Percentiles rank a stretch among this genome's conserved stretches.
These are phyloP conservation scores for Stylosanthes scabra DNA, from an alignment of 331 rosid genomes.

Conservation along the genomic window DNA sequence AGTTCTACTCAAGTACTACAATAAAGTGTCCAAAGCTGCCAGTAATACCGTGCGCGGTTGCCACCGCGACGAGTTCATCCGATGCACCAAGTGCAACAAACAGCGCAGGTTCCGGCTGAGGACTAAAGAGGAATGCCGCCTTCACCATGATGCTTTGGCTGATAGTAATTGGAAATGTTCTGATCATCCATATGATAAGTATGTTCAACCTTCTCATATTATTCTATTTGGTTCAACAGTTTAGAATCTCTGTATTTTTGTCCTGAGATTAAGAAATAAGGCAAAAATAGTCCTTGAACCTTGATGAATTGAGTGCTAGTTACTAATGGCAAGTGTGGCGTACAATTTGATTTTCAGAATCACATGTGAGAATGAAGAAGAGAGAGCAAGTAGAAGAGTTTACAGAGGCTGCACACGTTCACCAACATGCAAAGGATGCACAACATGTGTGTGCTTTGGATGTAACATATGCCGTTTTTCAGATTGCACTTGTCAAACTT, in stretches of 20 bases:
- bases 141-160: constrained; percentile 79
- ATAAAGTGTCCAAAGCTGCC: constrained; percentile 56
- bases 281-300: background rate
- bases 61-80: constrained; percentile 79
- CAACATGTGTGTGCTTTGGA: constrained; percentile 97
- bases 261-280: too few relatives aligned
- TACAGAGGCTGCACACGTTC: constrained; percentile 86
- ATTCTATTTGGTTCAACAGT: background rate
- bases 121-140: constrained; percentile 72
- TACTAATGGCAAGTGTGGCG: background rate
- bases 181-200: constrained; percentile 80
- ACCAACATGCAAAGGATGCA: constrained; percentile 95
- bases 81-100: constrained; percentile 73
- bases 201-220: constrained; percentile 38
- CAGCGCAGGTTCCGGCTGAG: constrained; percentile 85
- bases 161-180: constrained; percentile 77
- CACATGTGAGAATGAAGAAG: constrained; percentile 93
- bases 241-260: too few relatives aligned
- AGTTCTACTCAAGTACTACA: constrained; percentile 80
- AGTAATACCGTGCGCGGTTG: constrained; percentile 62
- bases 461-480: constrained; percentile 93
- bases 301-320: background rate
- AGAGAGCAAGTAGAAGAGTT: constrained; percentile 86
- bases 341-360: constrained; percentile 57
- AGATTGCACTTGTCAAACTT: constrained; percentile 98